phyloP scores from a whole-genome alignment of 352 stramenopile genomes.

The Phytophthora sojae region DNA sequence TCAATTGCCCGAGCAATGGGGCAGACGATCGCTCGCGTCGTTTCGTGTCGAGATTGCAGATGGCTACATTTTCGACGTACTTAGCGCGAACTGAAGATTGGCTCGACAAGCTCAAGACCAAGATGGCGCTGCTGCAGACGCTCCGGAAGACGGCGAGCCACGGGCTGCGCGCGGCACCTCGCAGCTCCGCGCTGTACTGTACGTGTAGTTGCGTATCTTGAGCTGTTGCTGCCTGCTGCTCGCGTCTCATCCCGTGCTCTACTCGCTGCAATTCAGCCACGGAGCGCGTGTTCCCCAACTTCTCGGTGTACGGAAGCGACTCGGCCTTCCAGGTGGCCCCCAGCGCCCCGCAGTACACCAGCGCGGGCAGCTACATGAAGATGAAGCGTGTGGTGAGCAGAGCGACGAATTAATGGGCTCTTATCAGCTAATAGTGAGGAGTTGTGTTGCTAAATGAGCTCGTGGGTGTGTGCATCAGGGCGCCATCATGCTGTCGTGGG shows the following conservation, averaged over 20 bases:
- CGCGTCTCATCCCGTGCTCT: constrained; percentile 15
- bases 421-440: neutral
- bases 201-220: constrained; percentile 8
- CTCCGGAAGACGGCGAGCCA: constrained; percentile 35
- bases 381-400: constrained; percentile 73
- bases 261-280: constrained; percentile 36
- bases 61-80: constrained; percentile 16
- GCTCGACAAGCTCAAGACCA: constrained; percentile 10
- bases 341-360: constrained; percentile 70
- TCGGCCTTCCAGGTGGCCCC: constrained; percentile 81
- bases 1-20: neutral
- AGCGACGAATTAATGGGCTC: neutral
- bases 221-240: neutral
- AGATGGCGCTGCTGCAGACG: constrained; percentile 46
- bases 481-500: constrained; percentile 87
- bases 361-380: constrained; percentile 78
- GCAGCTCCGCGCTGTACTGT: constrained; percentile 40
- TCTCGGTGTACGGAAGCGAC: constrained; percentile 76
- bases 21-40: constrained; percentile 24
- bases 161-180: constrained; percentile 26
- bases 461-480: constrained; percentile 46
- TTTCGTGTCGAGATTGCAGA: constrained; percentile 24
- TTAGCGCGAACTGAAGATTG: constrained; percentile 22
- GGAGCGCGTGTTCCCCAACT: constrained; percentile 80
- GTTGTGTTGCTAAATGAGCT: constrained; percentile 9